Percentiles rank a stretch among this genome's conserved stretches.
phyloP scores from a whole-genome alignment of 805 yeast species.

The Teunomyces aglyptinius region DNA sequence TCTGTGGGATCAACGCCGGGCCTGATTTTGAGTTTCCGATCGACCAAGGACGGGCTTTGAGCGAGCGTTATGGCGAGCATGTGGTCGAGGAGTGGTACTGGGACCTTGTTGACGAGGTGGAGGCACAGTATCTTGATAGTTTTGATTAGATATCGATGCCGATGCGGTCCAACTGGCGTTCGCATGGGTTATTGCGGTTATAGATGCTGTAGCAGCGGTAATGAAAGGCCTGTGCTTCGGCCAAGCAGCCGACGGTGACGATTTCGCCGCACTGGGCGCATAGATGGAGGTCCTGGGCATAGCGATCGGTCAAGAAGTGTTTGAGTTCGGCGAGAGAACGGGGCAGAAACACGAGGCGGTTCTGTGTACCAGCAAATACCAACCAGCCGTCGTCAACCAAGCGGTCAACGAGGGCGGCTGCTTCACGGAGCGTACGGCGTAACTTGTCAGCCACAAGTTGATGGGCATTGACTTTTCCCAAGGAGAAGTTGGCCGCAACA shows the following conservation, averaged over 20 bases:
- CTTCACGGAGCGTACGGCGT: slow-evolving; percentile 33
- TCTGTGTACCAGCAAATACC: slow-evolving; percentile 21
- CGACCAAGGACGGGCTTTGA: slow-evolving; percentile 41
- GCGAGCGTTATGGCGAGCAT: slow-evolving; percentile 61
- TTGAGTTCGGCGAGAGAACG: slow-evolving; percentile 49
- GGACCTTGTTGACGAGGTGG: slow-evolving; percentile 85
- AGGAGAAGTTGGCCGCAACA: slow-evolving; percentile 38
- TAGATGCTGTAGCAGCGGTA: slow-evolving; percentile 44
- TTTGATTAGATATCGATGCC: slow-evolving; percentile 25
- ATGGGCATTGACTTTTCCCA: slow-evolving; percentile 35
- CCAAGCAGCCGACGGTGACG: slow-evolving; percentile 49
- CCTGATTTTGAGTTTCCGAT: slow-evolving; percentile 56
- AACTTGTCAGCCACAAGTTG: slow-evolving; percentile 25
- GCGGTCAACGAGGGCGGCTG: slow-evolving; percentile 35
- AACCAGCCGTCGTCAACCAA: slow-evolving; percentile 57
- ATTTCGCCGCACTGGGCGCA: slow-evolving; percentile 55
- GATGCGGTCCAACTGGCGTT: slow-evolving; percentile 1
- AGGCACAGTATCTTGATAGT: slow-evolving; percentile 53
- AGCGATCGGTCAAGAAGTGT: slow-evolving; percentile 42
- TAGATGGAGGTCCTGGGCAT: slow-evolving; percentile 38
- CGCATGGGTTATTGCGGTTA: slow-evolving; percentile 9
- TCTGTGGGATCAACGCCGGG: slow-evolving; percentile 67
- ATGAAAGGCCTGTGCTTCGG: slow-evolving; percentile 35
- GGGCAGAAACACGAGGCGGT: slow-evolving; percentile 38
- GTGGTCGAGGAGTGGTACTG: slow-evolving; percentile 78